A percentile compares a stretch with the other conserved stretches of the same genome.
These are phyloP conservation scores for Gnomoniopsis smithogilvyi DNA, from an alignment of 2,329 filamentous ascomycete species.

Conservation along the genomic window DNA sequence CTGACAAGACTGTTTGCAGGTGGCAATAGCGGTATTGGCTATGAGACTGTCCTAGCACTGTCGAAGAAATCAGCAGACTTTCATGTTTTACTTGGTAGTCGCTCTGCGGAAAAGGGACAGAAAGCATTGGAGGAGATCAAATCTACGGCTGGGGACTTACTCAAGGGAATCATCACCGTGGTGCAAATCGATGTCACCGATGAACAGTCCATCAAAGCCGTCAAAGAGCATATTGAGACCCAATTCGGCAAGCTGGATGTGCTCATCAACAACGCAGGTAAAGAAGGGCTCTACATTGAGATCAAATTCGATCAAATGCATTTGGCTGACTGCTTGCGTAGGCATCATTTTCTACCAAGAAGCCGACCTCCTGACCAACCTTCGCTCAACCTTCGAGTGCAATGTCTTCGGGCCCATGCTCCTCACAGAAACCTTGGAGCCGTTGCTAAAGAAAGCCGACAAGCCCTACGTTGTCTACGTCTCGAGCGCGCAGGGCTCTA, in stretches of 20 bases:
- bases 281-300: too few relatives aligned
- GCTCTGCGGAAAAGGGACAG: slow-evolving; percentile 4
- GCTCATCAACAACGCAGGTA: slow-evolving; percentile 56
- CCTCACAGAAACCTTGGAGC: slow-evolving; percentile 25
- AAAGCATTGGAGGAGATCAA: slow-evolving; percentile 1
- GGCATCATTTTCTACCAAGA: neutral
- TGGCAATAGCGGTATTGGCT: slow-evolving; percentile 45
- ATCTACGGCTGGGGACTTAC: neutral
- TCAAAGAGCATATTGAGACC: slow-evolving; percentile 48
- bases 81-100: slow-evolving; percentile 4
- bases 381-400: neutral
- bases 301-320: too few relatives aligned
- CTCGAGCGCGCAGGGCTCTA: slow-evolving; percentile 30
- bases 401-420: slow-evolving; percentile 2
- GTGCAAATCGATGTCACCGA: slow-evolving; percentile 57
- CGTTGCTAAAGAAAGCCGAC: slow-evolving; percentile 28
- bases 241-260: slow-evolving; percentile 52
- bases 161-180: slow-evolving; percentile 1
- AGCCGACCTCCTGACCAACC: neutral
- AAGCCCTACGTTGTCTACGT: slow-evolving; percentile 31
- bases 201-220: slow-evolving; percentile 52
- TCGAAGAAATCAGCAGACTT: slow-evolving; percentile 2
- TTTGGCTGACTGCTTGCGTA: too few relatives aligned
- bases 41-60: slow-evolving; percentile 30
- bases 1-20: slow-evolving; percentile 21